Conservation (phyloP, 2,329 filamentous ascomycete genomes). For the Pseudogymnoascus sp. region DNA sequence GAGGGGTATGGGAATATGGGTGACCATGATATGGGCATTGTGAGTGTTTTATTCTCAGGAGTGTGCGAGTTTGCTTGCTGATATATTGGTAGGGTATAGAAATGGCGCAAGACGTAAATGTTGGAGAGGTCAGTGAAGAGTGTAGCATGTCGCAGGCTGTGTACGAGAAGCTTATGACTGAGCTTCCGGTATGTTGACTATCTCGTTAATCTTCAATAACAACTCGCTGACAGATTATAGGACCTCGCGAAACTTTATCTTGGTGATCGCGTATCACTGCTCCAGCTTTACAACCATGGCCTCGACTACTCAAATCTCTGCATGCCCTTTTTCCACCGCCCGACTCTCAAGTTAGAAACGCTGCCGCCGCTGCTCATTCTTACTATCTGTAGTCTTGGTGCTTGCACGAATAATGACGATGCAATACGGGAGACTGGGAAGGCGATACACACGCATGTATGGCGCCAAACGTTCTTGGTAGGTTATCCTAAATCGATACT, state of each 20-base stretch:
- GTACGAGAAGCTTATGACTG: background rate
- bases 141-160: conserved; percentile 1
- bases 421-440: conserved; percentile 5
- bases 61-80: background rate
- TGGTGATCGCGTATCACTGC: background rate
- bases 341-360: conserved; percentile 16
- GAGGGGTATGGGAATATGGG: background rate
- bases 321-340: conserved; percentile 20
- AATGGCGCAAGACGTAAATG: background rate
- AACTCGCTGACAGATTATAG: background rate
- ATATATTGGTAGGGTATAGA: conserved; percentile 5
- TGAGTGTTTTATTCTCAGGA: background rate
- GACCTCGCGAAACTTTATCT: background rate
- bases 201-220: background rate
- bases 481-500: background rate
- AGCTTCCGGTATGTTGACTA: conserved; percentile 6
- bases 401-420: conserved; percentile 14
- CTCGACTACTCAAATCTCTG: conserved; percentile 21
- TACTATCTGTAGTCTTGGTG: conserved; percentile 19
- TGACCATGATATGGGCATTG: conserved; percentile 8
- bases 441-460: conserved; percentile 10
- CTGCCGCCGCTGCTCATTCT: conserved; percentile 16
- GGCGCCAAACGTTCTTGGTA: conserved; percentile 8
- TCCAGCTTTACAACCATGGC: conserved; percentile 9
- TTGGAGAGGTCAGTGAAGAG: background rate